Conservation (phyloP, 768 basidiomycete genomes). For the Pleurotus djamor region DNA sequence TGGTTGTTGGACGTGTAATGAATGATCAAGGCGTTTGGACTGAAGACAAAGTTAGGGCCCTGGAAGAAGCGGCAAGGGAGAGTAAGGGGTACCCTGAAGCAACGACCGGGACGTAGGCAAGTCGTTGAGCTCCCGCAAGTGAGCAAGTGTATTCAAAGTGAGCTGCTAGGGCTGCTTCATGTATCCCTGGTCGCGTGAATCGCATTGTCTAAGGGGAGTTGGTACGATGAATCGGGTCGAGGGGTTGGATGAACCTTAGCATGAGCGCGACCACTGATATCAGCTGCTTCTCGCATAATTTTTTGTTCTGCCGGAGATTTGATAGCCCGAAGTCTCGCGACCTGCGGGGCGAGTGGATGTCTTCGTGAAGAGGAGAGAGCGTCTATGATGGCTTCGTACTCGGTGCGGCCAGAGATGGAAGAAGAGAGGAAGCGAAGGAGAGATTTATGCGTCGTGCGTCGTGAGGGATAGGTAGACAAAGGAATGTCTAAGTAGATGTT, state of each 20-base stretch:
- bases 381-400: constrained; percentile 57
- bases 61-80: background rate
- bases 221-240: background rate
- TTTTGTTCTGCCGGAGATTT: constrained; percentile 79
- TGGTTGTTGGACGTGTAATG: constrained; percentile 96
- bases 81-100: constrained; percentile 74
- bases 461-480: constrained; percentile 20
- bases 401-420: constrained; percentile 28
- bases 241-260: constrained; percentile 58
- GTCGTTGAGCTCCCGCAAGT: constrained; percentile 75
- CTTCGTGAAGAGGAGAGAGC: constrained; percentile 43
- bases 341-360: constrained; percentile 58
- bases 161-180: constrained; percentile 50
- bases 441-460: constrained; percentile 42
- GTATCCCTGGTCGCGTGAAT: constrained; percentile 46
- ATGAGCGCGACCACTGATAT: constrained; percentile 84
- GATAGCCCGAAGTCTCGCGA: constrained; percentile 70
- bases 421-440: constrained; percentile 51
- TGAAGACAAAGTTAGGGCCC: constrained; percentile 21
- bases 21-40: constrained; percentile 85
- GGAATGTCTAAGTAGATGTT: constrained; percentile 55
- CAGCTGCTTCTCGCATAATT: constrained; percentile 83
- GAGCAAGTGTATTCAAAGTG: constrained; percentile 91
- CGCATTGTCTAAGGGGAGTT: constrained; percentile 69
- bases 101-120: constrained; percentile 98